Evolutionary conservation across 495 filamentous ascomycete genomes (phyloP).

Genomic region (Penicillium pulvis): DNA sequence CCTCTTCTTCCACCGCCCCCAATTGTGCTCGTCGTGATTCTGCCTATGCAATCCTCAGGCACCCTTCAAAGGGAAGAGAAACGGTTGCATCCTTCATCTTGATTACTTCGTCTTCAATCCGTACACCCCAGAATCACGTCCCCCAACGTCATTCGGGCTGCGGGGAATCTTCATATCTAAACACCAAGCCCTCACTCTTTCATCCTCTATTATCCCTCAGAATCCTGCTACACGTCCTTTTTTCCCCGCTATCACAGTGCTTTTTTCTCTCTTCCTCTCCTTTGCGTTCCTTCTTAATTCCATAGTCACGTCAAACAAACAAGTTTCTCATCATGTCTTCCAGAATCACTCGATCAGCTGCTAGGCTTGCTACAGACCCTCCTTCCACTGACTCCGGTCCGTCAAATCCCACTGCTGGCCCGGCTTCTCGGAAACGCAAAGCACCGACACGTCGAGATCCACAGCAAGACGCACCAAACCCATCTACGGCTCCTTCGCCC

Average conservation of each 20-base stretch:
- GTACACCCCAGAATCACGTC: neutral
- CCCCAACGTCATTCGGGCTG: slow-evolving; percentile 3
- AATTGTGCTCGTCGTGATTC: neutral
- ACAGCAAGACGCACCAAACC: slow-evolving; percentile 40
- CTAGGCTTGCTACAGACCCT: slow-evolving; percentile 71
- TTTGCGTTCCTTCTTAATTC: slow-evolving; percentile 6
- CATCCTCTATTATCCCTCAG: neutral
- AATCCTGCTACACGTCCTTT: neutral
- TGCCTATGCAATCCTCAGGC: neutral
- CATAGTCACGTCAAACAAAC: slow-evolving; percentile 20
- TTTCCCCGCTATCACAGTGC: neutral
- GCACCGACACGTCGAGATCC: slow-evolving; percentile 46
- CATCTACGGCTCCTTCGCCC: slow-evolving; percentile 43
- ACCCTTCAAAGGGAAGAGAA: neutral
- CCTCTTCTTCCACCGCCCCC: neutral
- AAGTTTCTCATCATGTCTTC: slow-evolving; percentile 78
- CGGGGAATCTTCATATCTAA: slow-evolving; percentile 1
- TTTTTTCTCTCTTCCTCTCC: neutral
- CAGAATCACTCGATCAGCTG: slow-evolving; percentile 80
- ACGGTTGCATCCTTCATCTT: neutral
- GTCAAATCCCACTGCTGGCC: slow-evolving; percentile 40
- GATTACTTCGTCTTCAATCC: neutral
- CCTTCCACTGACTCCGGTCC: slow-evolving; percentile 41
- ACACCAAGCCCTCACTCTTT: neutral
- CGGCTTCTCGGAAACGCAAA: slow-evolving; percentile 61